Conservation (phyloP, 805 yeast species). For the Ogataea zsoltii region DNA sequence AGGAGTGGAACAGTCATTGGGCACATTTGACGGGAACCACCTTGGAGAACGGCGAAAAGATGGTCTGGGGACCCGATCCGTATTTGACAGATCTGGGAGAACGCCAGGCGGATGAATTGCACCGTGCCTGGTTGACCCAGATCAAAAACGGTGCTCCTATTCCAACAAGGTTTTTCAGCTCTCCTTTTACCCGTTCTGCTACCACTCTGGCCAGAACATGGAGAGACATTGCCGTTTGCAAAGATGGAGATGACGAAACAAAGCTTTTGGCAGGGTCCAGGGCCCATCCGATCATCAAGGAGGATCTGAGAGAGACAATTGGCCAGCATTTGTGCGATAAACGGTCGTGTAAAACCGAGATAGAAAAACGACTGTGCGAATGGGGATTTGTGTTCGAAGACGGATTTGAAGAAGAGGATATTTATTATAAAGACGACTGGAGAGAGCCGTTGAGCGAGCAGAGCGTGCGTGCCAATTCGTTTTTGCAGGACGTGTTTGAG, state of each 20-base stretch:
- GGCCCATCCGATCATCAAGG: slow-evolving; percentile 37
- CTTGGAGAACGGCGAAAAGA: slow-evolving; percentile 45
- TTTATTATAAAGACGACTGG: slow-evolving; percentile 42
- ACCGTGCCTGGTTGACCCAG: slow-evolving; percentile 44
- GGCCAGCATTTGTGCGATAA: slow-evolving; percentile 64
- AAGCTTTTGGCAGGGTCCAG: slow-evolving; percentile 16
- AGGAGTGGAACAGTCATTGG: slow-evolving; percentile 61
- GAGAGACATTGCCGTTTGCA: slow-evolving; percentile 38
- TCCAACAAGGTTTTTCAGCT: slow-evolving; percentile 57
- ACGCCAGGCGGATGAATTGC: slow-evolving; percentile 53
- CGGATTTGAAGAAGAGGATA: slow-evolving; percentile 51
- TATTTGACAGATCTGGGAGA: slow-evolving; percentile 55
- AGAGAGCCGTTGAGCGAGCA: slow-evolving; percentile 54
- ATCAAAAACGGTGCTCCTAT: slow-evolving; percentile 49
- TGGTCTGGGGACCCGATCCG: slow-evolving; percentile 63
- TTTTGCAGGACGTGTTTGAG: slow-evolving; percentile 45
- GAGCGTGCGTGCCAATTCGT: slow-evolving; percentile 45
- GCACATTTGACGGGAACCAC: slow-evolving; percentile 43
- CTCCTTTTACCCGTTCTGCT: slow-evolving; percentile 67
- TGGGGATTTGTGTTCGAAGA: slow-evolving; percentile 47
- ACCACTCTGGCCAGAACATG: slow-evolving; percentile 56
- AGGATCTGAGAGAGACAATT: slow-evolving; percentile 58
- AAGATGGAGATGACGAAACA: slow-evolving; percentile 25
- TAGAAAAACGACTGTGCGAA: slow-evolving; percentile 39
- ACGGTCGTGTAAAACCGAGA: slow-evolving; percentile 43